Base-by-base conservation (phyloP, 805 yeast genomes). In the Saturnispora sanitii region DNA sequence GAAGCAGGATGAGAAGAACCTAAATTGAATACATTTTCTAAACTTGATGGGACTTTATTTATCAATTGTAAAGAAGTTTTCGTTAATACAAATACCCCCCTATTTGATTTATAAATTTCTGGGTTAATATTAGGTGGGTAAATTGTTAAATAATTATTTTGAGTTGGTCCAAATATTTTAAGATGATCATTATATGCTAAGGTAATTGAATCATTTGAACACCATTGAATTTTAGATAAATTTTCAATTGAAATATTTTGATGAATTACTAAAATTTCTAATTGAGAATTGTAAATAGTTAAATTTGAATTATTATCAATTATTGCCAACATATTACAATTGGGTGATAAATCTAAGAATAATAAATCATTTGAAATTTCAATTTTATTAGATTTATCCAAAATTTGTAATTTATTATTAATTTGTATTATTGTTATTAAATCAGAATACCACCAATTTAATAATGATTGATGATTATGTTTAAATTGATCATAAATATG, bases 1-100 rank as follows among this genome's bases (percentile, higher is more conserved):
- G 95, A 85, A 25, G 92, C 71, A 1, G 96, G 82, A 26, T 83
- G 71, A 0, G 84, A 71, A 0, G 96, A 85, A 0, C 97, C 98
- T 36, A 88, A 75, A 52, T 73, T 75, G 58, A 86, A 86, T 6
- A 84, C 69, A 29, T 77, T 76, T 3, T 71, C 68, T 0, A 82
- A 73, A 0, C 65, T 57, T 2, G 64, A 62, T 0, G 75, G 67
- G 0, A 92, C 94, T 46, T 79, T 70, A 6, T 79, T 64, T 8
- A 87, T 55, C 41, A 82, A 73, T 45, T 79, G 80, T 13, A 82
- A 64, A 33, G 71, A 68, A 7, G 67, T 68, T 3, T 62, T 53
- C 0, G 85, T 76, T n/a, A 87, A 51, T 0, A 83, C 68, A 30
- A 78, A 73, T 11, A 87, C 46, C 0, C 96, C 95, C 58, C 87